These are phyloP conservation scores for Cryptococcus deneoformans DNA, from an alignment of 1,284 basidiomycete species.

Conservation along the genomic window DNA sequence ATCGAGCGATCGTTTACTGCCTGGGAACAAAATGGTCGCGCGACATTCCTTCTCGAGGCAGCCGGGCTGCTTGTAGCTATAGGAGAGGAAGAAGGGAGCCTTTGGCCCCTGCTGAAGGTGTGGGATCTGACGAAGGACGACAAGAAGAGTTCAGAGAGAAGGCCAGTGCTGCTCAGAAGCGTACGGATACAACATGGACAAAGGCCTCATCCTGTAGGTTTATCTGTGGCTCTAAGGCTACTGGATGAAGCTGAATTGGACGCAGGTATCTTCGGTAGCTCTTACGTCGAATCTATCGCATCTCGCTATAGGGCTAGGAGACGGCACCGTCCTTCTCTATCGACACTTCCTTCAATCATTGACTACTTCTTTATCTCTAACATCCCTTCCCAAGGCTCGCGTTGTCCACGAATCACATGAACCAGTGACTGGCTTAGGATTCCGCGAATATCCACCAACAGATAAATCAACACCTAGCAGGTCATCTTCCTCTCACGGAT, in stretches of 20 bases:
- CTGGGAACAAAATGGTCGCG: slow-evolving; percentile 58
- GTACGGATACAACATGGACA: slow-evolving; percentile 65
- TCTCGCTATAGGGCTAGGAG: slow-evolving; percentile 85
- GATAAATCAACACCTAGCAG: neutral
- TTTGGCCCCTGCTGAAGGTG: slow-evolving; percentile 78
- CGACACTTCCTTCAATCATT: slow-evolving; percentile 87
- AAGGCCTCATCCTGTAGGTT: slow-evolving; percentile 73
- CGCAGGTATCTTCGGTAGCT: slow-evolving; percentile 74
- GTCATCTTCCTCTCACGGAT: slow-evolving; percentile 28
- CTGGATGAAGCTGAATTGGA: neutral
- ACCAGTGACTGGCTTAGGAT: slow-evolving; percentile 88
- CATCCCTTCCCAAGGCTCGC: slow-evolving; percentile 73
- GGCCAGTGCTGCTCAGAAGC: slow-evolving; percentile 68
- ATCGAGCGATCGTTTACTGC: slow-evolving; percentile 70
- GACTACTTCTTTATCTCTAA: slow-evolving; percentile 58
- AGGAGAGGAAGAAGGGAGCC: slow-evolving; percentile 74
- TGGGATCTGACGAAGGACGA: slow-evolving; percentile 81
- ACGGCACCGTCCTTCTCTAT: slow-evolving; percentile 91
- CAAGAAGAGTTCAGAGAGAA: slow-evolving; percentile 54
- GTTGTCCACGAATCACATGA: slow-evolving; percentile 73
- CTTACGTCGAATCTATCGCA: slow-evolving; percentile 77
- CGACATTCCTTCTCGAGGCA: slow-evolving; percentile 60
- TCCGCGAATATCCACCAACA: slow-evolving; percentile 59
- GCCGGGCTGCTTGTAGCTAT: slow-evolving; percentile 76
- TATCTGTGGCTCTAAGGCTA: neutral